phyloP scores from a whole-genome alignment of 2,329 filamentous ascomycete species.

The Colletotrichum sp. region DNA sequence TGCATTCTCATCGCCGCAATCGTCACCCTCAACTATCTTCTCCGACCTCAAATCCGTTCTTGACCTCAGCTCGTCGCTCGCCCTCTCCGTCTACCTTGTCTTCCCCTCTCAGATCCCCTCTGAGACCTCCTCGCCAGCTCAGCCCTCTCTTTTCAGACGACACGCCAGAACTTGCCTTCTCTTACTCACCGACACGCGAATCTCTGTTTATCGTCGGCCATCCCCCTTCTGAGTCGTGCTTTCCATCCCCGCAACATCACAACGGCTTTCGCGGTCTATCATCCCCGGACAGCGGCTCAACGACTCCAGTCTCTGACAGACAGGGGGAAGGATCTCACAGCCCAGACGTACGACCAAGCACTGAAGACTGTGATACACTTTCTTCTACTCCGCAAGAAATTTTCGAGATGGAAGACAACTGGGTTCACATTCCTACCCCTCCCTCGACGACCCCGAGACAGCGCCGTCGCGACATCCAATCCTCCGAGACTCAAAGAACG shows the following conservation, averaged over 20 bases:
- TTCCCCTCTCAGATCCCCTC: background rate
- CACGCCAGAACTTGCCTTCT: background rate
- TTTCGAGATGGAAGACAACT: background rate
- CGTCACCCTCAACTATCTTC: background rate
- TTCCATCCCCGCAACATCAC: background rate
- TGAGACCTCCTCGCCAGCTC: background rate
- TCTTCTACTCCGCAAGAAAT: background rate
- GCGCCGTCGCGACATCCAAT: background rate
- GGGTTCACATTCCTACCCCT: background rate
- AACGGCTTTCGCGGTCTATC: background rate
- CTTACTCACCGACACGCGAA: background rate
- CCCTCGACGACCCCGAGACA: background rate
- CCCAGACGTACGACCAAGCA: background rate
- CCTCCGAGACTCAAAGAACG: background rate
- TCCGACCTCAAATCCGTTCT: background rate
- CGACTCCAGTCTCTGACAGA: background rate
- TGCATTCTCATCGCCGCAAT: constrained; percentile 3
- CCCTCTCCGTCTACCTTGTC: background rate
- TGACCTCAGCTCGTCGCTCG: background rate
- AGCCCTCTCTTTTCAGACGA: background rate
- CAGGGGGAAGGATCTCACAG: background rate
- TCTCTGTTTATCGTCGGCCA: background rate
- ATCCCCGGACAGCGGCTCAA: background rate
- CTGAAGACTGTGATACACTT: background rate
- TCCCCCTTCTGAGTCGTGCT: background rate